phyloP scores from a whole-genome alignment of 306 rosid species.

The Castanea sativa region DNA sequence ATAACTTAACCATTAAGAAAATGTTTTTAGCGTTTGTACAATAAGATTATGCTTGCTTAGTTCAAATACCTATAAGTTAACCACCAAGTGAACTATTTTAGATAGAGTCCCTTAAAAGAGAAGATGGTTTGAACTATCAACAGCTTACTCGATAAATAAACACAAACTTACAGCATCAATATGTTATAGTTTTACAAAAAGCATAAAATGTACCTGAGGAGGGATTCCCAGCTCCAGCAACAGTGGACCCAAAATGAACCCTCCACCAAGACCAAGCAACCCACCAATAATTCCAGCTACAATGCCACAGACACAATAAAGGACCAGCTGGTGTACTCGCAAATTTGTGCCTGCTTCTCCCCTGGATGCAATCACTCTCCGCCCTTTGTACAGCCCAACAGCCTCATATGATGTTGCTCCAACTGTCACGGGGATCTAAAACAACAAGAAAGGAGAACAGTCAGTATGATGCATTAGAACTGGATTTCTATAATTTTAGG shows the following conservation, averaged over 20 bases:
- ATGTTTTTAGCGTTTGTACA: too few relatives aligned
- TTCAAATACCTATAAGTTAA: background rate
- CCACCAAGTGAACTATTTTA: background rate
- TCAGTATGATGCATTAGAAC: background rate
- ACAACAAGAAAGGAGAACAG: background rate
- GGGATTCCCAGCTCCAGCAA: constrained; percentile 90
- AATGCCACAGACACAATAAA: constrained; percentile 61
- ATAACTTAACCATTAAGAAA: too few relatives aligned
- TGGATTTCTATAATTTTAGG: background rate
- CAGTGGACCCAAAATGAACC: constrained; percentile 90
- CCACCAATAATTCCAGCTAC: constrained; percentile 91
- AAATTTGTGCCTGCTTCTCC: constrained; percentile 50
- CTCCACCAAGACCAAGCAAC: constrained; percentile 93
- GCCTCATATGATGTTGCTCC: constrained; percentile 76
- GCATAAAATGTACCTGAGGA: constrained; percentile 63
- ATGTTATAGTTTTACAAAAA: background rate
- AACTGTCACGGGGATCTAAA: constrained; percentile 74
- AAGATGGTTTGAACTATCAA: background rate
- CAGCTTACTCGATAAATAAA: too few relatives aligned
- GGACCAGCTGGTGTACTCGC: constrained; percentile 42
- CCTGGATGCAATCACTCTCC: constrained; percentile 56
- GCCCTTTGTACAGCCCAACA: constrained; percentile 59
- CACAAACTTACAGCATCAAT: too few relatives aligned
- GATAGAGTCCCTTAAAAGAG: background rate
- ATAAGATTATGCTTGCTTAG: too few relatives aligned